These are phyloP conservation scores for Hemileccinum rubropunctum DNA, from an alignment of 768 basidiomycete genomes.

Conservation along the genomic window DNA sequence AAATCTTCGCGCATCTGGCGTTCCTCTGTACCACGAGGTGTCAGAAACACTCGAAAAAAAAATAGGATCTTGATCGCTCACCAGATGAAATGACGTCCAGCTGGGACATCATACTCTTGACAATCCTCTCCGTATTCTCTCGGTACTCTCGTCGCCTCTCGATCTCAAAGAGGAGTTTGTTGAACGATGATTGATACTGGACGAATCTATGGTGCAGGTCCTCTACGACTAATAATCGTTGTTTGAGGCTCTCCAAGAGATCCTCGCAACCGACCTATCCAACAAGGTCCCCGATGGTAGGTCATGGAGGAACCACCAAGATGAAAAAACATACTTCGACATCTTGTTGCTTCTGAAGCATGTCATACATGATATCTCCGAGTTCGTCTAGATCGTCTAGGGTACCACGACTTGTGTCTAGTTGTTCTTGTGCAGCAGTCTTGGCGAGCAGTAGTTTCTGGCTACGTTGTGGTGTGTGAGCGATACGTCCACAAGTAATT, in stretches of 20 bases:
- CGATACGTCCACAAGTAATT: not conserved
- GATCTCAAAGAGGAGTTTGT: slow-evolving; percentile 71
- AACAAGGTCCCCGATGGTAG: not conserved
- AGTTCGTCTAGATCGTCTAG: slow-evolving; percentile 73
- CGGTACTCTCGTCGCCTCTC: slow-evolving; percentile 63
- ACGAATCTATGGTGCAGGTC: slow-evolving; percentile 65
- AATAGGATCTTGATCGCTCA: slow-evolving; percentile 22
- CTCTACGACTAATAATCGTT: slow-evolving; percentile 59
- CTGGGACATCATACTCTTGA: slow-evolving; percentile 62
- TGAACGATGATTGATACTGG: slow-evolving; percentile 70
- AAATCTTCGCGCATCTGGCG: slow-evolving; percentile 60
- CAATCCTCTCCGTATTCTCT: slow-evolving; percentile 62
- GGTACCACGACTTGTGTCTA: slow-evolving; percentile 47
- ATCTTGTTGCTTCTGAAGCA: slow-evolving; percentile 65
- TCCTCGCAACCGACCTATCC: slow-evolving; percentile 50
- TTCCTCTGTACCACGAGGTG: slow-evolving; percentile 51
- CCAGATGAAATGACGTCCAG: slow-evolving; percentile 67
- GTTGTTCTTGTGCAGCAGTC: slow-evolving; percentile 40
- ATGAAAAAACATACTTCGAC: slow-evolving; percentile 52
- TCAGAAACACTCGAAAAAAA: not conserved
- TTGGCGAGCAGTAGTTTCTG: slow-evolving; percentile 47
- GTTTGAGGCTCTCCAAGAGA: slow-evolving; percentile 53
- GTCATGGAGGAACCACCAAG: not conserved
- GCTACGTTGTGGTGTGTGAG: slow-evolving; percentile 35
- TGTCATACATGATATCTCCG: slow-evolving; percentile 75